These are phyloP conservation scores for Zygotorulaspora florentina DNA, from an alignment of 805 yeast species.

Conservation along the genomic window DNA sequence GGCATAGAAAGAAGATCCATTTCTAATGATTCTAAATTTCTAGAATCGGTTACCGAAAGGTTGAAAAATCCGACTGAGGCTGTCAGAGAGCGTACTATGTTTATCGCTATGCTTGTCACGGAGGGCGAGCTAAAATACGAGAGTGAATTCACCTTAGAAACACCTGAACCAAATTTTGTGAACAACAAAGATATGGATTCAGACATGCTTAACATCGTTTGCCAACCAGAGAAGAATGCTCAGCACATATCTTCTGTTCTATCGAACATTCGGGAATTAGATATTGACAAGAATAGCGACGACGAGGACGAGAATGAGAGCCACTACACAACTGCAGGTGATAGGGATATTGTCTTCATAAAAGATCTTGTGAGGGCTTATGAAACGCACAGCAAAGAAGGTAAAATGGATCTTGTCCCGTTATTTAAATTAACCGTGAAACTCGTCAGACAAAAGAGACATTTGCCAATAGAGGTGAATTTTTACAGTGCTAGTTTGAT, in stretches of 20 bases:
- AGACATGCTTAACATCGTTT: neutral
- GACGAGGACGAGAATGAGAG: constrained; percentile 36
- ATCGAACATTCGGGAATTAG: neutral
- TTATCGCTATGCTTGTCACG: constrained; percentile 30
- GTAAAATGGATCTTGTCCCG: constrained; percentile 42
- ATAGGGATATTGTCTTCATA: constrained; percentile 61
- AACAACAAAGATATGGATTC: constrained; percentile 7
- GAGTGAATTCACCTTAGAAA: constrained; percentile 23
- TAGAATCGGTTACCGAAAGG: constrained; percentile 31
- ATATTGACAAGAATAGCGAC: constrained; percentile 21
- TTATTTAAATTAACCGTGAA: constrained; percentile 39
- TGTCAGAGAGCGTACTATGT: constrained; percentile 35
- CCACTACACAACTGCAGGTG: constrained; percentile 34
- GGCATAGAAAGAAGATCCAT: constrained; percentile 9
- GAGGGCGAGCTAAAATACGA: constrained; percentile 27
- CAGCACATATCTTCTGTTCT: neutral
- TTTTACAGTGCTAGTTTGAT: constrained; percentile 55
- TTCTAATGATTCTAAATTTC: constrained; percentile 19
- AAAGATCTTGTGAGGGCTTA: constrained; percentile 65
- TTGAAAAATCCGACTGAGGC: constrained; percentile 19
- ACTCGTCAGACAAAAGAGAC: constrained; percentile 60
- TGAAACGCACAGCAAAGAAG: constrained; percentile 41
- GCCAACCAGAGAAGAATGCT: neutral
- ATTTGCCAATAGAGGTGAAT: constrained; percentile 55
- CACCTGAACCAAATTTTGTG: constrained; percentile 17